A percentile compares a stretch with the other conserved stretches of the same genome.
Conservation (phyloP, 2,329 filamentous ascomycete species). For the Fusarium udum region DNA sequence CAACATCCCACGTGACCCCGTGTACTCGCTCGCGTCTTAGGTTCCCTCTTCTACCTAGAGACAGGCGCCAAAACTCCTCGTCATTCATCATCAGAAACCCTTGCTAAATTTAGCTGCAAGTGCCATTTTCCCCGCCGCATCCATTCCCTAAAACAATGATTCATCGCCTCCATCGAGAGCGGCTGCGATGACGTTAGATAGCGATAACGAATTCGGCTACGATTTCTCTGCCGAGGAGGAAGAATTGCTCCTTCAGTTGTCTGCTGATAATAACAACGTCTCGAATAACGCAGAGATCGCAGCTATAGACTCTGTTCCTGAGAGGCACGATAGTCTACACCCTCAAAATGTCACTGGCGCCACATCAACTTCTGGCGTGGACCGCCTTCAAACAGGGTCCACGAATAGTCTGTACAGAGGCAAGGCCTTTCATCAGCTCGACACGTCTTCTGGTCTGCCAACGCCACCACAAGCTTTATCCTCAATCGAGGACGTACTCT, state of each 20-base stretch:
- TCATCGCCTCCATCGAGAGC: conserved; percentile 20
- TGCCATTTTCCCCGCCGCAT: conserved; percentile 8
- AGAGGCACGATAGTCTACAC: conserved; percentile 18
- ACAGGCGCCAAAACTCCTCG: conserved; percentile 10
- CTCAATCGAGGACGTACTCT: conserved; percentile 48
- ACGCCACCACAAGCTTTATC: conserved; percentile 15
- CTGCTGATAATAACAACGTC: conserved; percentile 31
- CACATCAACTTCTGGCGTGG: not conserved
- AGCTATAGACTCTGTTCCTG: conserved; percentile 40
- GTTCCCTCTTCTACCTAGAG: not conserved
- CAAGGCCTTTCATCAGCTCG: conserved; percentile 1
- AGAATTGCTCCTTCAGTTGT: conserved; percentile 52
- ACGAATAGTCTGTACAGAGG: conserved; percentile 4
- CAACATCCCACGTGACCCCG: conserved; percentile 39
- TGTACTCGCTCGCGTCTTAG: conserved; percentile 24
- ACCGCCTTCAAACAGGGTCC: not conserved
- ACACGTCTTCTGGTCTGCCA: not conserved
- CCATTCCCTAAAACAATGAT: conserved; percentile 33
- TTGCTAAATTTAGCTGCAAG: conserved; percentile 10
- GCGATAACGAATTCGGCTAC: conserved; percentile 58
- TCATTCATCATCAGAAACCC: conserved; percentile 2
- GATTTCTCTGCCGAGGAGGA: conserved; percentile 59
- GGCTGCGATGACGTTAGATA: conserved; percentile 42
- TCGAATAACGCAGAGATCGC: conserved; percentile 14
- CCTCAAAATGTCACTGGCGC: conserved; percentile 13